These are phyloP conservation scores for Fusarium penzigii DNA, from an alignment of 2,329 filamentous ascomycete genomes.

Conservation along the genomic window DNA sequence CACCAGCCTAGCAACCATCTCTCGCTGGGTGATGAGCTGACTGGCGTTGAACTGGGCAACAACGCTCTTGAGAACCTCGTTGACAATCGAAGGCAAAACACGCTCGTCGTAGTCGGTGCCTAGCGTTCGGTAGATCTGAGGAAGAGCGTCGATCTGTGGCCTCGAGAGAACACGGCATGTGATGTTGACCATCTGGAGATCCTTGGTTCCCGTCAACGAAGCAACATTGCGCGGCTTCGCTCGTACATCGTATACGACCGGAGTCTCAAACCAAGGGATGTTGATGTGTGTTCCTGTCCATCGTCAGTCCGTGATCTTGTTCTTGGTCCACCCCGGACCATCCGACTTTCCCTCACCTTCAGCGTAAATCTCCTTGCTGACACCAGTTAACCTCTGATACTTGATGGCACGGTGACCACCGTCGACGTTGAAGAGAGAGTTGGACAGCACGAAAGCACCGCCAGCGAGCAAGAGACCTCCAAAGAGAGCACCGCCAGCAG, in stretches of 20 bases:
- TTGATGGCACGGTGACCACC: conserved; percentile 99
- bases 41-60: conserved; percentile 99
- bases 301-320: conserved; percentile 13
- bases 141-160: conserved; percentile 83
- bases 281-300: conserved; percentile 83
- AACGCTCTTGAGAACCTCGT: conserved; percentile 97
- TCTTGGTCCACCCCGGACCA: conserved; percentile 12
- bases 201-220: conserved; percentile 96
- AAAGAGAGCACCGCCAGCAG: conserved; percentile 41
- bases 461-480: conserved; percentile 48
- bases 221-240: conserved; percentile 96
- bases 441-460: conserved; percentile 54
- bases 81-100: conserved; percentile 95
- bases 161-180: conserved; percentile 97
- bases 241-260: conserved; percentile 95
- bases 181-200: conserved; percentile 99
- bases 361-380: conserved; percentile 91
- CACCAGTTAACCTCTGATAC: conserved; percentile 88
- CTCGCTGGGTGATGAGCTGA: conserved; percentile 97
- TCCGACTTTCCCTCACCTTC: conserved; percentile 67
- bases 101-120: conserved; percentile 97
- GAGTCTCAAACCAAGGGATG: conserved; percentile 96
- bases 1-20: conserved; percentile 89
- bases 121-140: conserved; percentile 95
- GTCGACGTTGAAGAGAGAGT: conserved; percentile 80